Conservation (phyloP, 2,329 filamentous ascomycete species). For the Pseudogymnoascus sp. region DNA sequence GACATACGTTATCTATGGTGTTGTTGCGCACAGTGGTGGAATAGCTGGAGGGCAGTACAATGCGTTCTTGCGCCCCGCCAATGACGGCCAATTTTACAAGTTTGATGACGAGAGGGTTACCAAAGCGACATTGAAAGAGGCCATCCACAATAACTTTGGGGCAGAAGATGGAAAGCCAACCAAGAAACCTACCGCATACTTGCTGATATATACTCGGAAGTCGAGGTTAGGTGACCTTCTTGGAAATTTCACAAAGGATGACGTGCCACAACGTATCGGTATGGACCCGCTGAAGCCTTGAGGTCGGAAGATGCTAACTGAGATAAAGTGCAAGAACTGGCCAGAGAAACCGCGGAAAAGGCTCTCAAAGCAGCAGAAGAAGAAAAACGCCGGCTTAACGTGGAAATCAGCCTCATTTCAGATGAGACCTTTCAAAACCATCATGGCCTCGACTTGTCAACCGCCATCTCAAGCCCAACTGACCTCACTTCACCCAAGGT, state of each 20-base stretch:
- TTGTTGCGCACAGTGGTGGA: slow-evolving; percentile 92
- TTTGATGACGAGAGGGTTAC: slow-evolving; percentile 97
- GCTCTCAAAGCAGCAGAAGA: slow-evolving; percentile 55
- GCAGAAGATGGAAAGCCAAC: slow-evolving; percentile 60
- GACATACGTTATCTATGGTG: slow-evolving; percentile 86
- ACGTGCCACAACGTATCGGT: slow-evolving; percentile 73
- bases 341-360: slow-evolving; percentile 30
- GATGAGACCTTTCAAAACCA: slow-evolving; percentile 73
- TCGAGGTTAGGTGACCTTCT: slow-evolving; percentile 76
- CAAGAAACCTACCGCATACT: slow-evolving; percentile 70
- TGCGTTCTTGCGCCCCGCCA: slow-evolving; percentile 86
- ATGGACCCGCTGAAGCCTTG: slow-evolving; percentile 13
- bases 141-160: slow-evolving; percentile 92
- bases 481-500: slow-evolving; percentile 61
- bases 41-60: slow-evolving; percentile 98
- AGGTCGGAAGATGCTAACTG: slow-evolving; percentile 21
- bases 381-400: slow-evolving; percentile 79
- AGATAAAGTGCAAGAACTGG: slow-evolving; percentile 72
- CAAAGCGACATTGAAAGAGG: slow-evolving; percentile 80
- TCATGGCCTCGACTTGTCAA: slow-evolving; percentile 74
- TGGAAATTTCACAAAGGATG: slow-evolving; percentile 60
- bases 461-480: slow-evolving; percentile 52
- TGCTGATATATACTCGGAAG: slow-evolving; percentile 95
- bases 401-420: slow-evolving; percentile 73
- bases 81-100: slow-evolving; percentile 90